These are phyloP conservation scores for Yamadazyma buinensis DNA, from an alignment of 1,139 yeast species.

Conservation along the genomic window DNA sequence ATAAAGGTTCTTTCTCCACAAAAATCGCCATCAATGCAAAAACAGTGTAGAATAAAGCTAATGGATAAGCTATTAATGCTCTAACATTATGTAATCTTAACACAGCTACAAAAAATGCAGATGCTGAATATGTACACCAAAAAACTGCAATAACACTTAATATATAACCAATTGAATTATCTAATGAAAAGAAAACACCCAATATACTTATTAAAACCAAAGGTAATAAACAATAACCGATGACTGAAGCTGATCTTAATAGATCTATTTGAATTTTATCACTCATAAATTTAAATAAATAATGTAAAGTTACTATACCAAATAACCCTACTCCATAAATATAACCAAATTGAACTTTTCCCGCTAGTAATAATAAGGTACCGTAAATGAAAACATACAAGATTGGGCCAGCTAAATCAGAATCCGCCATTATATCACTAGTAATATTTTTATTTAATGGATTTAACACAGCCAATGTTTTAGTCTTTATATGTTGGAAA, in stretches of 20 bases:
- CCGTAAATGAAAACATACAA: conserved; percentile 87
- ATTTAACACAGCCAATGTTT: conserved; percentile 83
- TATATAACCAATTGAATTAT: conserved; percentile 71
- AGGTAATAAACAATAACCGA: conserved; percentile 93
- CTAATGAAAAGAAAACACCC: conserved; percentile 68
- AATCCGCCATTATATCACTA: conserved; percentile 80
- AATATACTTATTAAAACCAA: conserved; percentile 74
- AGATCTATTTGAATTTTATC: conserved; percentile 56
- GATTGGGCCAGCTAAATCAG: conserved; percentile 94
- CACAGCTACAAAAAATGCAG: conserved; percentile 88
- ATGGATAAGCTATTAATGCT: conserved; percentile 88
- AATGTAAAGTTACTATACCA: conserved; percentile 84
- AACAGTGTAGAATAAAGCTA: conserved; percentile 86
- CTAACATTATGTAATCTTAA: conserved; percentile 82
- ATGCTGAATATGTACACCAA: conserved; percentile 94
- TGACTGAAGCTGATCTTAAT: conserved; percentile 78
- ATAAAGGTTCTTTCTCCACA: conserved; percentile 44
- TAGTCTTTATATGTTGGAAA: conserved; percentile 78
- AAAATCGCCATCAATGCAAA: conserved; percentile 96
- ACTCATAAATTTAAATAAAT: conserved; percentile 83
- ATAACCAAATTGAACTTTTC: conserved; percentile 95
- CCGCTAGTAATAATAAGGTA: conserved; percentile 74
- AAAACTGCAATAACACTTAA: conserved; percentile 68
- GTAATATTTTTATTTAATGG: conserved; percentile 61
- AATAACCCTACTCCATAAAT: conserved; percentile 93